Evolutionary conservation across 2,329 filamentous ascomycete species (phyloP), one percentile per base, ranked within the genome.

Genomic region (Sporothrix humicola): DNA sequence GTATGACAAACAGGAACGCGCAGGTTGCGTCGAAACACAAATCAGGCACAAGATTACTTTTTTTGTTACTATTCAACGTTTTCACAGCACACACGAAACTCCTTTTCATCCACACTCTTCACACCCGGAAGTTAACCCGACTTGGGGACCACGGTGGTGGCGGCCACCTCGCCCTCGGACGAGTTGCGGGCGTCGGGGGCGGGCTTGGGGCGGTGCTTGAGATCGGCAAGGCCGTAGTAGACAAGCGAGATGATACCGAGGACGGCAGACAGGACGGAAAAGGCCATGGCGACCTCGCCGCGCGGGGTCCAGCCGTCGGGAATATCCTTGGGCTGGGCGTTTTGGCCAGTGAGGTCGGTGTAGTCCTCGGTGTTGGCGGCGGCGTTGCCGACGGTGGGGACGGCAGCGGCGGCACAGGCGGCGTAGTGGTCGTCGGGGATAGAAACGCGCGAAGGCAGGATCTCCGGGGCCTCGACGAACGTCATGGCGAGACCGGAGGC

Each of bases 221-320:
- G 71, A 58, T 78, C 77, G 9, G 81, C 83, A 74, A 88, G 79
- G 1, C 90, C 91, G 81, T 92, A 95, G 85, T 91, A 90, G 0
- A 85, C 86, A 72, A 96, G 89, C 13, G 89, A 87, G 0, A 82
- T 85, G 77, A 94, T 85, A 9, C 93, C 93, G 7, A 93, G 77
- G 68, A 94, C 83, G 2, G 92, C 93, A 17, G 87, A 87, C 2
- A 94, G 75, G 76, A 87, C 88, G 78, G 91, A 93, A 79, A 95
- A 93, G 1, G 91, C 90, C 77, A 96, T 82, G 12, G 93, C 93
- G 1, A 94, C 87, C 59, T 92, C 92, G 8, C 93, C 93, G 50
- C 87, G 86, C 0, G 89, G 81, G 0, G 91, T 93, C 80, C 95
- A 79, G 54, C 79, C 79, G 59, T 74, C 73, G 42, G 76, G 75